phyloP scores from a whole-genome alignment of 1,139 yeast genomes.

The Casaregolazyma lundiana region DNA sequence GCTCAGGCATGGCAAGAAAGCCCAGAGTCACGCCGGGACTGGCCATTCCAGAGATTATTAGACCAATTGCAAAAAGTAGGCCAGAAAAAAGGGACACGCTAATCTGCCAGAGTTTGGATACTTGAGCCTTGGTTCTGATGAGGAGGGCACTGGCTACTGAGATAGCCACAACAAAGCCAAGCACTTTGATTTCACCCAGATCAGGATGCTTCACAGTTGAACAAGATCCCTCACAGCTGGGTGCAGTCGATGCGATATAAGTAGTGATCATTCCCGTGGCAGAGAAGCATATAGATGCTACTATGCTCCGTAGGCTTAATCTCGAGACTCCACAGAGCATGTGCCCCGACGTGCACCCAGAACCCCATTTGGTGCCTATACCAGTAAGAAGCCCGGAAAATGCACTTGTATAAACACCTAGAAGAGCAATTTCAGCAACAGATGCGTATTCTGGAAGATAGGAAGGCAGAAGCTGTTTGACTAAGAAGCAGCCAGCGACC shows the following conservation, averaged over 20 bases:
- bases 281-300: conserved; percentile 39
- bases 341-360: conserved; percentile 51
- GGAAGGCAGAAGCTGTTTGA: conserved; percentile 27
- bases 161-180: conserved; percentile 13
- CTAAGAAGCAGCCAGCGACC: conserved; percentile 25
- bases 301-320: conserved; percentile 39
- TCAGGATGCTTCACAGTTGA: conserved; percentile 19
- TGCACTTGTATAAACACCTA: conserved; percentile 16
- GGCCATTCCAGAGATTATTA: conserved; percentile 44
- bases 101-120: conserved; percentile 18
- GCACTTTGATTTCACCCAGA: conserved; percentile 13
- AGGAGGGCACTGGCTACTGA: conserved; percentile 14
- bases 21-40: conserved; percentile 42
- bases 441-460: conserved; percentile 27
- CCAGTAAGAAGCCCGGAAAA: conserved; percentile 41
- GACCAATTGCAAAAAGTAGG: conserved; percentile 42
- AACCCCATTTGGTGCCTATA: conserved; percentile 41
- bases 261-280: conserved; percentile 32
- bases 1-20: conserved; percentile 37
- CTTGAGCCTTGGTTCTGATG: conserved; percentile 14
- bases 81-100: conserved; percentile 37
- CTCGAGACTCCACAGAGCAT: conserved; percentile 46
- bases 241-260: conserved; percentile 22
- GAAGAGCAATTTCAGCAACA: conserved; percentile 18
- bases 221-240: conserved; percentile 20